Evolutionary conservation across 352 stramenopile genomes (phyloP).

Genomic region (Pythium rhizo-oryzae): DNA sequence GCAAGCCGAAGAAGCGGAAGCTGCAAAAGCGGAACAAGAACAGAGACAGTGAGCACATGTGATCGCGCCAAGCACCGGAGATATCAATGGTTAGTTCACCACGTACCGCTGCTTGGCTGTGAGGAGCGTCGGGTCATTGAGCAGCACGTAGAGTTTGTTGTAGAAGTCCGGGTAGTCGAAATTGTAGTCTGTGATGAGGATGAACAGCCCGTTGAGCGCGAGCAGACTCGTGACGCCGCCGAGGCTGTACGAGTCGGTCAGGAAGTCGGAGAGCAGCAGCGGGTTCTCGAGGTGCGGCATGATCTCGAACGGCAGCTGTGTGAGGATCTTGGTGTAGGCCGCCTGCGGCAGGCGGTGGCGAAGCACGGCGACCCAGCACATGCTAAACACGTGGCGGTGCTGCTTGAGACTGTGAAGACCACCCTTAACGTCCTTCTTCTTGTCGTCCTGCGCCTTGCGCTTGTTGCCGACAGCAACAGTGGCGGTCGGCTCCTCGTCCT

Average conservation of each 20-base stretch:
- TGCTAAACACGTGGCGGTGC: conserved; percentile 76
- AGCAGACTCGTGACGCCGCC: conserved; percentile 92
- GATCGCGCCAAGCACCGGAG: not conserved
- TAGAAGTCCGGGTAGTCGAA: conserved; percentile 98
- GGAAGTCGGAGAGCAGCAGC: conserved; percentile 95
- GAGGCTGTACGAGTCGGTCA: conserved; percentile 94
- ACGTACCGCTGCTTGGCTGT: conserved; percentile 73
- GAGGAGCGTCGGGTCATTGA: conserved; percentile 81
- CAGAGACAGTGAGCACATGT: not conserved
- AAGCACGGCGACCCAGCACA: conserved; percentile 79
- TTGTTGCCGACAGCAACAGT: conserved; percentile 43
- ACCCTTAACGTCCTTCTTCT: conserved; percentile 47
- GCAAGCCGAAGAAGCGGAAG: conserved; percentile 92
- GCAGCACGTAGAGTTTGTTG: conserved; percentile 94
- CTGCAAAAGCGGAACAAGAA: conserved; percentile 13
- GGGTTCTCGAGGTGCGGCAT: conserved; percentile 93
- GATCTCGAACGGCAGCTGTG: conserved; percentile 92
- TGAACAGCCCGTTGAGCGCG: conserved; percentile 96
- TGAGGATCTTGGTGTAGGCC: conserved; percentile 92
- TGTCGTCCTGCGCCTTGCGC: conserved; percentile 45
- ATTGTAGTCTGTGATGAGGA: conserved; percentile 97
- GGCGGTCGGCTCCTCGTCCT: conserved; percentile 45
- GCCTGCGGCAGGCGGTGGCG: conserved; percentile 70
- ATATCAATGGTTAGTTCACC: not conserved
- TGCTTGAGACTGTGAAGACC: conserved; percentile 67